A percentile compares a stretch with the other conserved stretches of the same genome.
Evolutionary conservation across 306 rosid species (phyloP).

Genomic region (Pyrus bretschneideri): DNA sequence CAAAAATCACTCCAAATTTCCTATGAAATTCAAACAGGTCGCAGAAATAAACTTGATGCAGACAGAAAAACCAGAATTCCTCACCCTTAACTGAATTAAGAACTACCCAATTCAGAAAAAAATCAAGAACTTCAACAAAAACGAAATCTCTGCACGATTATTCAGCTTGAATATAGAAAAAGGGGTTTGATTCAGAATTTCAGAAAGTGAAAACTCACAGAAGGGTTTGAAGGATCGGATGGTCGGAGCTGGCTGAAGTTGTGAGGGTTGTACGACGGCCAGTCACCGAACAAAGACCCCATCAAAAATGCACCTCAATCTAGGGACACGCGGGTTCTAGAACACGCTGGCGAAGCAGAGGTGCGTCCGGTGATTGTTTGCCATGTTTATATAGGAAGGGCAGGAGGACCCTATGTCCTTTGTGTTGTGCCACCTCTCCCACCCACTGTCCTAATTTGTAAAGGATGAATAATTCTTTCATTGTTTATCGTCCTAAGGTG

Average conservation of each 20-base stretch:
- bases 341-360: not conserved
- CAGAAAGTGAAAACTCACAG: constrained; percentile 46
- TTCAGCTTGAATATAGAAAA: constrained; percentile 7
- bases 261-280: constrained; percentile 86
- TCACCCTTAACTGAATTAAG: not conserved
- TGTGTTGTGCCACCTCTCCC: not conserved
- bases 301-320: constrained; percentile 28
- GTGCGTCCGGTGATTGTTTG: not conserved
- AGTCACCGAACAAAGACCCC: constrained; percentile 84
- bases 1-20: not conserved
- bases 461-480: no score
- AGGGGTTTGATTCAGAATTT: not conserved
- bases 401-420: not conserved
- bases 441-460: not conserved
- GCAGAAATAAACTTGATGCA: not conserved
- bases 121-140: constrained; percentile 9
- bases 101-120: constrained; percentile 3
- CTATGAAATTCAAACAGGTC: not conserved
- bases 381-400: not conserved
- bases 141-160: constrained; percentile 2
- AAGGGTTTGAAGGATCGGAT: constrained; percentile 75
- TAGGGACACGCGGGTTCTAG: constrained; percentile 10
- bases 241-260: constrained; percentile 93
- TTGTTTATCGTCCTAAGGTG: no score
- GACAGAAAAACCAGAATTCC: constrained; percentile 7